Evolutionary conservation across 106 monocot genomes (phyloP).

Genomic region (Agapanthus africanus): DNA sequence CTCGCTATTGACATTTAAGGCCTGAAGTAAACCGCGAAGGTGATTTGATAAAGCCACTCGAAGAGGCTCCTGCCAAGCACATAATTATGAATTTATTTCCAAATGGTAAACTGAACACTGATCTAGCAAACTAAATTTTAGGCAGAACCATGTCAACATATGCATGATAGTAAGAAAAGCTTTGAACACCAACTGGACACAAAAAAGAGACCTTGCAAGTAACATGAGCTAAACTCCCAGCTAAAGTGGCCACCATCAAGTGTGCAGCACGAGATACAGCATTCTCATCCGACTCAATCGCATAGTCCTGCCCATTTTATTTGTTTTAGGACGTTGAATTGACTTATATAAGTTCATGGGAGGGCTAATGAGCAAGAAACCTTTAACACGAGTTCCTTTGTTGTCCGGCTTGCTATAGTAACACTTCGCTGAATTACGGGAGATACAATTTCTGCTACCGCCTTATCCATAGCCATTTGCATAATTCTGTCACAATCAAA

Average conservation of each 20-base stretch:
- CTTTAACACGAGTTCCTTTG: conserved; percentile 93
- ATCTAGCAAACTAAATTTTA: background rate
- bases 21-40: conserved; percentile 62
- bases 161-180: background rate
- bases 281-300: conserved; percentile 81
- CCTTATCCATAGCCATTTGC: conserved; percentile 73
- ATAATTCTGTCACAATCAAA: conserved; percentile 39
- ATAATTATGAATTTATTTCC: background rate
- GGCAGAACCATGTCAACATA: background rate
- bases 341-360: background rate
- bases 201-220: conserved; percentile 77
- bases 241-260: conserved; percentile 83
- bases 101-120: background rate
- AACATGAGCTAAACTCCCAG: conserved; percentile 96
- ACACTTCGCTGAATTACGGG: conserved; percentile 98
- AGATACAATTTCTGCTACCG: conserved; percentile 68
- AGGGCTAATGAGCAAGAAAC: conserved; percentile 21
- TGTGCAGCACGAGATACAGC: conserved; percentile 68
- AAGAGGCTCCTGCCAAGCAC: conserved; percentile 70
- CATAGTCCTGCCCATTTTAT: conserved; percentile 61
- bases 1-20: conserved; percentile 44
- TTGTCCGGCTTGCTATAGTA: conserved; percentile 85
- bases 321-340: conserved; percentile 11
- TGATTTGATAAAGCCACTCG: conserved; percentile 65
- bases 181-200: conserved; percentile 4